Evolutionary conservation across 2,329 filamentous ascomycete species (phyloP).

Genomic region (Blastomyces gilchristii): DNA sequence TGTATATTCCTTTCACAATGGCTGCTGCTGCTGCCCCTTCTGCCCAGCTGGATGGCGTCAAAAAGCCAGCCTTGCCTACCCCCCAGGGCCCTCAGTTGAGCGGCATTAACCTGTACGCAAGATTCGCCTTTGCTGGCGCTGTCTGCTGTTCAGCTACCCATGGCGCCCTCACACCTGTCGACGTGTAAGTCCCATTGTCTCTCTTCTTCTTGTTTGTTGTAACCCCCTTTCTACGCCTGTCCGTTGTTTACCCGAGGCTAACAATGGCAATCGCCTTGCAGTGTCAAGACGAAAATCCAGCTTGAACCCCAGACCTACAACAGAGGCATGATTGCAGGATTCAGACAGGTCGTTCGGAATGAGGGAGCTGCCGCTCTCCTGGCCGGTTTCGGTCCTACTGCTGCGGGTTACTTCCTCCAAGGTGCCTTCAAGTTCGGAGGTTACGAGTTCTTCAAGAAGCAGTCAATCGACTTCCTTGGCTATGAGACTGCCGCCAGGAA

Average conservation of each 20-base stretch:
- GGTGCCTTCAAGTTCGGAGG: conserved; percentile 89
- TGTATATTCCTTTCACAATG: neutral
- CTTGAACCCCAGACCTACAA: conserved; percentile 85
- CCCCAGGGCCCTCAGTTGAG: conserved; percentile 13
- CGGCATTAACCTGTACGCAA: conserved; percentile 71
- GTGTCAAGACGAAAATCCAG: conserved; percentile 93
- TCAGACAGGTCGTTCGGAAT: conserved; percentile 71
- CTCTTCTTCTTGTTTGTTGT: neutral
- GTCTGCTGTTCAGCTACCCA: conserved; percentile 98
- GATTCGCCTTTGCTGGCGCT: conserved; percentile 94
- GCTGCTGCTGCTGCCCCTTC: conserved; percentile 16
- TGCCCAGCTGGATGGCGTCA: conserved; percentile 3
- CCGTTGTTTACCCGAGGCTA: neutral
- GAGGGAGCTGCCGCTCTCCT: conserved; percentile 80
- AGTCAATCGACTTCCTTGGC: conserved; percentile 70
- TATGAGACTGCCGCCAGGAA: conserved; percentile 68
- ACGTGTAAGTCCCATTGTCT: conserved; percentile 68
- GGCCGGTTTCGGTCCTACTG: conserved; percentile 76
- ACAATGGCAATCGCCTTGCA: conserved; percentile 31
- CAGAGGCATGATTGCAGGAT: conserved; percentile 73
- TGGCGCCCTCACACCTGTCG: conserved; percentile 91
- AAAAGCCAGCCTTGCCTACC: conserved; percentile 14
- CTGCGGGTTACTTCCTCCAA: conserved; percentile 87
- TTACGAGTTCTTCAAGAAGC: conserved; percentile 95
- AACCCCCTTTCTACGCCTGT: neutral